These are phyloP conservation scores for Verticillium tricorpus DNA, from an alignment of 2,329 filamentous ascomycete genomes.

Conservation along the genomic window DNA sequence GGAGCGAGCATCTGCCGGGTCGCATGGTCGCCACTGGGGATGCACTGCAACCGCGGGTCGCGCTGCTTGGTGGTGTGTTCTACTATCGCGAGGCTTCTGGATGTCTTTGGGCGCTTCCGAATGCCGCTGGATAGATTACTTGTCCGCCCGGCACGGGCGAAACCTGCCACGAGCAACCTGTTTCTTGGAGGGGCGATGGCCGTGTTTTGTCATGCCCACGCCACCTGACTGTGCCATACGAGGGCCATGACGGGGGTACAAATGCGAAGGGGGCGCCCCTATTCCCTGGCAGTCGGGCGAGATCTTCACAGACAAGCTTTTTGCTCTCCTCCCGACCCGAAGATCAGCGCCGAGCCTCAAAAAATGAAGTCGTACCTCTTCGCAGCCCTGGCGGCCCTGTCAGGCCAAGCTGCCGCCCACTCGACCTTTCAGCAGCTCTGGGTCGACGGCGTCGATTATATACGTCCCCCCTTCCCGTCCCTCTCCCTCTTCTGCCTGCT, in stretches of 20 bases:
- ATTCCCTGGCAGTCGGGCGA: background rate
- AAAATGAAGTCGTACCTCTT: constrained; percentile 31
- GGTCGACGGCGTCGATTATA: constrained; percentile 36
- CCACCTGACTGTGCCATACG: background rate
- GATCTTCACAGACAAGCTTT: background rate
- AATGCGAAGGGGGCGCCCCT: background rate
- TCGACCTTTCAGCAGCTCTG: constrained; percentile 47
- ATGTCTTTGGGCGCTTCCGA: background rate
- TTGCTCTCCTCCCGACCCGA: background rate
- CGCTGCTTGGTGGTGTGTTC: background rate
- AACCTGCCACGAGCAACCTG: background rate
- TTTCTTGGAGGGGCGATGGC: background rate
- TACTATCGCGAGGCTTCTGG: background rate
- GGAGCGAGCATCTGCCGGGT: background rate
- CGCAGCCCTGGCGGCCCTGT: constrained; percentile 24
- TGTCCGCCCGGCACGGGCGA: background rate
- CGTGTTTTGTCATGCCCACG: background rate
- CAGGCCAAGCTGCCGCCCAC: constrained; percentile 35
- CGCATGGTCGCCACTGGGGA: background rate
- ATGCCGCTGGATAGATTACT: background rate
- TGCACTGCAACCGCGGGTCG: background rate
- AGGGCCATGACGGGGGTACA: background rate
- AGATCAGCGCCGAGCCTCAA: constrained; percentile 2
- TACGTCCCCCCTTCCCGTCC: constrained; percentile 16
- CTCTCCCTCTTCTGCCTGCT: background rate